Base-by-base conservation (phyloP, 2,329 filamentous ascomycete genomes). In the Sodiomyces alkalinus region DNA sequence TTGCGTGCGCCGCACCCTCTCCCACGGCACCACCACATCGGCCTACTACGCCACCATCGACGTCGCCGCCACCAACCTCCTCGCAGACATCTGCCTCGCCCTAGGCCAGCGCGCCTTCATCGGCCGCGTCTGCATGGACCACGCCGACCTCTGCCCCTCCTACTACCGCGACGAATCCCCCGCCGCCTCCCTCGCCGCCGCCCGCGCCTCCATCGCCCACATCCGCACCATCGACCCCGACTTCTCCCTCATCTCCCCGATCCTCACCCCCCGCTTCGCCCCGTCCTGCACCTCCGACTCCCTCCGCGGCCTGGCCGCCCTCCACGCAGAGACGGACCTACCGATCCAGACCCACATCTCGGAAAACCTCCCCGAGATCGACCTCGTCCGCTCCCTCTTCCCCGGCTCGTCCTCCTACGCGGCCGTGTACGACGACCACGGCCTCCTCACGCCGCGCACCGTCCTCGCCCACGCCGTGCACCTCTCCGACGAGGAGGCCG, bases 121-220 rank as follows among this genome's bases (percentile, higher is more conserved):
- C 22, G 90, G 90, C 18, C 68, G 90, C 22, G 81, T 92, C n/a
- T 94, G 86, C 60, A 96, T 98, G 90, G 83, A 96, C 49, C 65
- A 67, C 17, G 49, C 51, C 0, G 49, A 55, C 1, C 53, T 79
- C 4, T 76, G 73, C 20, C 86, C 86, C 0, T 64, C 68, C 2
- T 80, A 77, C 56, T 96, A 96, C 56, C 66, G 74, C 14, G 90
- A 98, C 48, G 67, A 68, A 32, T 73, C 67, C 11, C 53, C 73
- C 0, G 66, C 67, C 3, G 56, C 62, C 15, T 64, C 73, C 0
- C 31, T 82, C 0, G 40, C 49, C 2, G 63, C 64, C 20, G 79
- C 78, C 0, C 49, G 55, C 17, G 60, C 59, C 8, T 70, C 62
- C 13, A 74, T 92, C 27, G 55, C 56, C 3, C 73, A 92, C 48